Conservation (phyloP, 2,329 filamentous ascomycete species). For the Colletotrichum abscissum region DNA sequence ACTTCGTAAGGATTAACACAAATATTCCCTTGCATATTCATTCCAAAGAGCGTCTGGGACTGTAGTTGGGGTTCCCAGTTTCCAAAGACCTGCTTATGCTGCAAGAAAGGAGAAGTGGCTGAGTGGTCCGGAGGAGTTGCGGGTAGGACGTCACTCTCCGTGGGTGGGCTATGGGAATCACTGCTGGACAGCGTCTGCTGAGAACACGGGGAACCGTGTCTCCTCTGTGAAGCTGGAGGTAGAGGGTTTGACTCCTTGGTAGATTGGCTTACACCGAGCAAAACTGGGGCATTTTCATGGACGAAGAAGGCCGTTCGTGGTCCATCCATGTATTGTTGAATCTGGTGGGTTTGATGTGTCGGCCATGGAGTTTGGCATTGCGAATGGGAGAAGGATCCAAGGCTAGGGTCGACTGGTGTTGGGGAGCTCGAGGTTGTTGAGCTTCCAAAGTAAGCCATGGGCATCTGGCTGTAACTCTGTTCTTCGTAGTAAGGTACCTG, state of each 20-base stretch:
- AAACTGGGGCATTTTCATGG: constrained; percentile 15
- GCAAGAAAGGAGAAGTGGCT: constrained; percentile 44
- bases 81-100: constrained; percentile 30
- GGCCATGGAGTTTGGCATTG: constrained; percentile 24
- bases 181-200: constrained; percentile 51
- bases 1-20: constrained; percentile 35
- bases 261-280: constrained; percentile 7
- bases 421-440: background rate
- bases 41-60: constrained; percentile 14
- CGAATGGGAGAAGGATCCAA: constrained; percentile 7
- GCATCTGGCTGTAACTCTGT: constrained; percentile 13
- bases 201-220: constrained; percentile 50
- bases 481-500: constrained; percentile 17
- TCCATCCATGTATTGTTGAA: constrained; percentile 29
- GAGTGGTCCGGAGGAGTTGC: constrained; percentile 51
- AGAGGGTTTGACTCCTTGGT: constrained; percentile 34
- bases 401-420: constrained; percentile 23
- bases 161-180: constrained; percentile 50
- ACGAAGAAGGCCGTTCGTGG: constrained; percentile 34
- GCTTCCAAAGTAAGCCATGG: constrained; percentile 9
- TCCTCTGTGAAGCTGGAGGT: constrained; percentile 40
- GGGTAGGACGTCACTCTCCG: constrained; percentile 53
- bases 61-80: constrained; percentile 20
- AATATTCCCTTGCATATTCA: constrained; percentile 1
- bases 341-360: constrained; percentile 20